Evolutionary conservation across 75 land plant genomes (phyloP).

Genomic region (Azolla pinnata): DNA sequence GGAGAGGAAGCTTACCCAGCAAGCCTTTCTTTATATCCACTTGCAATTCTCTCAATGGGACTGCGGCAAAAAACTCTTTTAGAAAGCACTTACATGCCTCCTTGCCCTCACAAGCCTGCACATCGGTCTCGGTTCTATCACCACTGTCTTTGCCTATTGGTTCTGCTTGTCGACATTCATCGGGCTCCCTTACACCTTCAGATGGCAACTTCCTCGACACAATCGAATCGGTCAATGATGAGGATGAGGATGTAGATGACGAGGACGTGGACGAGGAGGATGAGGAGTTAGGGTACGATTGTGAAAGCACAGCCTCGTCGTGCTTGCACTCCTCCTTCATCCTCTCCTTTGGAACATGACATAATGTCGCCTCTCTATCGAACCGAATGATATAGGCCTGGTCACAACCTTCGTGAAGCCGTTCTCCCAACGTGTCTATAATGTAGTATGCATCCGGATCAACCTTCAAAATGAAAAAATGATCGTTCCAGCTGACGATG

Average conservation of each 20-base stretch:
- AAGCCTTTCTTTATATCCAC: conserved; percentile 67
- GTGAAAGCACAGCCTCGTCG: conserved; percentile 1
- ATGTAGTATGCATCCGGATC: conserved; percentile 70
- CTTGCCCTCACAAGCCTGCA: conserved; percentile 10
- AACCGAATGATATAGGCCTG: conserved; percentile 87
- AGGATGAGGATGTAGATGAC: too few species aligned
- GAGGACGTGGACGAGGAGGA: too few species aligned
- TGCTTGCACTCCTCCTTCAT: neutral
- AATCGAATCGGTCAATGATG: too few species aligned
- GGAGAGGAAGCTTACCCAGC: conserved; percentile 43
- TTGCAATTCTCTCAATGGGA: conserved; percentile 80
- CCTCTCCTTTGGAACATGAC: conserved; percentile 20
- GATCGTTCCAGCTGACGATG: conserved; percentile 97
- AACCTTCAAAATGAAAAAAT: conserved; percentile 81
- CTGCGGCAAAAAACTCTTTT: conserved; percentile 73
- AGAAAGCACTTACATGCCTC: conserved; percentile 72
- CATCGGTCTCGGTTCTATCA: neutral
- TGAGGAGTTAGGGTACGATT: too few species aligned
- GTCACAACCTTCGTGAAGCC: conserved; percentile 80
- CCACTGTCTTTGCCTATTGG: conserved; percentile 27
- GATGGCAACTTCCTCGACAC: neutral
- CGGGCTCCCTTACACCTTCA: neutral
- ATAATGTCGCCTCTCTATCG: conserved; percentile 47
- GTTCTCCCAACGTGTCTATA: conserved; percentile 91
- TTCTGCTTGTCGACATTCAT: too few species aligned